Conservation (phyloP, 352 stramenopile genomes). For the Globisporangium mamillatum region DNA sequence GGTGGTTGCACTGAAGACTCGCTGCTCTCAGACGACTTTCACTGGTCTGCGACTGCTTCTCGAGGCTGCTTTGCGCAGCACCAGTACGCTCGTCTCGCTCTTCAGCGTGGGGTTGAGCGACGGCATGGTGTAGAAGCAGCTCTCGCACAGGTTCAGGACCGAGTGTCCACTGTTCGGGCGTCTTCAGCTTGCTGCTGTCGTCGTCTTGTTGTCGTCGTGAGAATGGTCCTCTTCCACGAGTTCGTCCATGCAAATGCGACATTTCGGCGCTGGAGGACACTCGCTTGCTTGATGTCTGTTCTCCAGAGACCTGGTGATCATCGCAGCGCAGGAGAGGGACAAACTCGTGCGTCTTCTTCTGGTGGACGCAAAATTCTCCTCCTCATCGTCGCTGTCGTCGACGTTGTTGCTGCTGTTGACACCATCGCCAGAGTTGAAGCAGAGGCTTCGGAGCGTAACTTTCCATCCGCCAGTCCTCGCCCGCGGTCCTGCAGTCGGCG, state of each 20-base stretch:
- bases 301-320: neutral
- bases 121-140: constrained; percentile 4
- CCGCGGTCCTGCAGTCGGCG: constrained; percentile 6
- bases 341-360: constrained; percentile 7
- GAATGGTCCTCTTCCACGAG: neutral
- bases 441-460: constrained; percentile 8
- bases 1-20: too few species aligned
- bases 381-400: neutral
- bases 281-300: neutral
- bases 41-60: neutral
- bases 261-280: neutral
- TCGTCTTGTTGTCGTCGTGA: neutral
- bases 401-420: neutral
- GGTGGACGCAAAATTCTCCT: neutral
- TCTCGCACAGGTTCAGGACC: constrained; percentile 3
- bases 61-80: neutral
- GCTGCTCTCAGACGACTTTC: neutral
- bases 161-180: neutral
- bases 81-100: neutral
- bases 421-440: neutral
- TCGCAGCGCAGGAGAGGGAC: neutral
- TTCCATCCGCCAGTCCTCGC: neutral
- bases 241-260: constrained; percentile 5
- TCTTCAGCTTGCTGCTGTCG: neutral
- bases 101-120: neutral